Base-by-base conservation (phyloP, 108 stramenopile genomes). In the Discostella stelligeroides region DNA sequence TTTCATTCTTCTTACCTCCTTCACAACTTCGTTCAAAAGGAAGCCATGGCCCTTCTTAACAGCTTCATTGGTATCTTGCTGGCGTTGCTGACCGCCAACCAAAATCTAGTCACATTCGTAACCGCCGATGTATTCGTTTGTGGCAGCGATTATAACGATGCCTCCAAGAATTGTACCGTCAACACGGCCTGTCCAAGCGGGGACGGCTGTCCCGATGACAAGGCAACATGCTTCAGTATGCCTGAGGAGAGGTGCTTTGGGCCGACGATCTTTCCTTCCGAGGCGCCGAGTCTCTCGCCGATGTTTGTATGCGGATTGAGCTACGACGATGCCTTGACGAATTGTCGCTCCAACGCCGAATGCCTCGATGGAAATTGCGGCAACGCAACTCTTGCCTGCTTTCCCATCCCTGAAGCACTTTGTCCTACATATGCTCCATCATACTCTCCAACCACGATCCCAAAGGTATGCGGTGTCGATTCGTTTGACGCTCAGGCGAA, bases 201-300 rank as follows among this genome's bases (percentile, higher is more conserved):
- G 7, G 71, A 72, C 24, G 71, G 71, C 50, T 72, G 71, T 20
- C 54, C 62, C 2, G 54, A 56, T 8, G 28, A 55, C n/a, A n/a
- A n/a, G n/a, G 28, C 24, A 23, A 63, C 40, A 0, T 72, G 71
- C 54, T 72, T 63, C 29, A 37, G 53, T 17, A 25, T 72, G 1
- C 71, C 71, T 4, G 53, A 63, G 1, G 18, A 50, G 12, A 1
- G 14, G 6, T 72, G 71, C 18, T 40, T 46, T 14, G 13, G 40
- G 51, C 18, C 23, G 51, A 24, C 23, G n/a, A n/a, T n/a, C n/a
- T n/a, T n/a, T n/a, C n/a, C n/a, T n/a, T n/a, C n/a, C n/a, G n/a
- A n/a, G n/a, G n/a, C n/a, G n/a, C n/a, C n/a, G n/a, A n/a, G n/a
- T 18, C 48, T 5, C 15, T 5, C 48, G n/a, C 42, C 42, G 40